Evolutionary conservation across 2,329 filamentous ascomycete genomes (phyloP), one percentile per base, ranked within the genome.

Genomic region (Amauroascus niger): DNA sequence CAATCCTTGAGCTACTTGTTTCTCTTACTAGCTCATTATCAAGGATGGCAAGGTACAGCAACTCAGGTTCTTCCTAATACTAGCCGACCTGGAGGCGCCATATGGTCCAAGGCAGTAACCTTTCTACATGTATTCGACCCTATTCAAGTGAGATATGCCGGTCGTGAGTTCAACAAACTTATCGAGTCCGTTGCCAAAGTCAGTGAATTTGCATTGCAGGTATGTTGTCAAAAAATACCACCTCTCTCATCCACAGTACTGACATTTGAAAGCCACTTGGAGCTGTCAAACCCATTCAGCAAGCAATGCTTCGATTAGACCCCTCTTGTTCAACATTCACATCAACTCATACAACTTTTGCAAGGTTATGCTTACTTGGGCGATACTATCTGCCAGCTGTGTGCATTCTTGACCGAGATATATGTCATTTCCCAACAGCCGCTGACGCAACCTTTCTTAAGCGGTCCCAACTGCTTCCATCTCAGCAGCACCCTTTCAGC

Each of bases 1-100:
- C 80, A 85, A 64, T 78, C 79, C 16, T 73, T 84, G 57, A 71
- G 79, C 7, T 85, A 83, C 65, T 68, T 81, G 48, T 76, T 73
- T 57, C 70, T 78, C 45, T 71, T 86, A 35, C 65, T 73, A 45
- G 70, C 73, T 30, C 74, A 76, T 57, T 71, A 80, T 53, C 64
- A 70, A 37, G 65, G 57, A 40, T 32, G 62, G 30, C 63, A 70
- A 61, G 65, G 70, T 60, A 65, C 63, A 52, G 57, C 66, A 52
- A 59, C 69, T 33, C 58, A 66, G 54, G 59, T 60, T 30, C 60
- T 71, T 5, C 64, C 71, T 6, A 68, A 72, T 6, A 62, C 69
- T 37, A 61, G 78, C 6, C 61, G 62, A 49, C 76, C 75, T 1
- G 70, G 71, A 1, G 71, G 71, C 6, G 57, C 63, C 6, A 55